Conservation (phyloP, 208 protist species). For the Leptomonas pyrrhocoris region DNA sequence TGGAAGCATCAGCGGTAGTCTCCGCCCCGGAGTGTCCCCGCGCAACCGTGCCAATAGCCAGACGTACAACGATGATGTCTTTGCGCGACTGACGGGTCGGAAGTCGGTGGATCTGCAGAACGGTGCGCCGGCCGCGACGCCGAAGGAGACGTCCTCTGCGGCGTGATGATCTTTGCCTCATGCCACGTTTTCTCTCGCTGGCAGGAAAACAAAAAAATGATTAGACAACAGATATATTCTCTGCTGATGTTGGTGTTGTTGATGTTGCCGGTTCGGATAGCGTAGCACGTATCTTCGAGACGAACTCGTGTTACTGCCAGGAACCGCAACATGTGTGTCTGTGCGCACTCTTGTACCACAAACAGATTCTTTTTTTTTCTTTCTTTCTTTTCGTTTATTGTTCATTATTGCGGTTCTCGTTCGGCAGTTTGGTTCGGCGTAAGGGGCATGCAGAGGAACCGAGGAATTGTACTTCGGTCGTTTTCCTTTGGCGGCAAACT, state of each 20-base stretch:
- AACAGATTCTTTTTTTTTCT: neutral
- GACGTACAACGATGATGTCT: constrained; percentile 23
- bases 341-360: no score
- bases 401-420: neutral
- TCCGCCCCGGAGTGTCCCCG: constrained; percentile 9
- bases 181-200: neutral
- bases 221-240: no score
- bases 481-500: neutral
- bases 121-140: neutral
- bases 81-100: constrained; percentile 4
- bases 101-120: constrained; percentile 7
- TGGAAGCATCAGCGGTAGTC: constrained; percentile 18
- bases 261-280: no score
- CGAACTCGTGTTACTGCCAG: no score
- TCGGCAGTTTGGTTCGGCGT: no score
- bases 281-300: no score
- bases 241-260: no score
- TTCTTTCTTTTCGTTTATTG: neutral
- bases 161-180: neutral
- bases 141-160: neutral
- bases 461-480: no score
- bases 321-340: no score
- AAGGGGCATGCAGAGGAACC: no score
- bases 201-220: no score
- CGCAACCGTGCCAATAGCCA: neutral